Evolutionary conservation across 2,329 filamentous ascomycete species (phyloP).

Genomic region (Metarhizium rileyi): DNA sequence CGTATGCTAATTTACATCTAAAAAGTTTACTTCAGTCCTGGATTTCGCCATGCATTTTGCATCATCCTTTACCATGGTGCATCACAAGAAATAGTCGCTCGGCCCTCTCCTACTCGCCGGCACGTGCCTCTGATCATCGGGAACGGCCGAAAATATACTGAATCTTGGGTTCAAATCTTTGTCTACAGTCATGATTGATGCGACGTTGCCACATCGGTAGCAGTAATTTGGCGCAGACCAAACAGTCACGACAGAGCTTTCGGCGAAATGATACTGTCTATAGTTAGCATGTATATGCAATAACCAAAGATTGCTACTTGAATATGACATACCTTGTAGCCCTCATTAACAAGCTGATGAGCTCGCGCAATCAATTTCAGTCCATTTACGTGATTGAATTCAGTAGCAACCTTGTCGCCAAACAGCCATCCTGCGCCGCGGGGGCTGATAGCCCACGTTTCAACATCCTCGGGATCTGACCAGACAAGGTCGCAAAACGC

Average conservation of each 20-base stretch:
- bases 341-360: constrained; percentile 97
- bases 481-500: constrained; percentile 98
- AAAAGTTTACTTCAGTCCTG: constrained; percentile 13
- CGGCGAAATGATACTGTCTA: constrained; percentile 75
- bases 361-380: constrained; percentile 92
- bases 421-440: constrained; percentile 97
- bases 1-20: constrained; percentile 33
- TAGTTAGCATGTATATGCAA: constrained; percentile 17
- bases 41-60: constrained; percentile 15
- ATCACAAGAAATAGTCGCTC: constrained; percentile 60
- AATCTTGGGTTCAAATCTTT: constrained; percentile 83
- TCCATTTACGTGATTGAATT: constrained; percentile 94
- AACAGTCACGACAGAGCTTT: constrained; percentile 93
- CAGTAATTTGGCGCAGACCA: constrained; percentile 98
- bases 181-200: constrained; percentile 88
- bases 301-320: neutral
- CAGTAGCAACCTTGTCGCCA: constrained; percentile 92
- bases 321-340: constrained; percentile 65
- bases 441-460: constrained; percentile 92
- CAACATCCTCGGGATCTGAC: constrained; percentile 95
- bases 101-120: constrained; percentile 60
- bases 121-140: constrained; percentile 72
- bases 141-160: constrained; percentile 85
- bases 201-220: constrained; percentile 91
- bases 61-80: constrained; percentile 7